Percentiles rank a stretch among this genome's conserved stretches.
Conservation (phyloP, 2,329 filamentous ascomycete species). For the Myotisia sp. region DNA sequence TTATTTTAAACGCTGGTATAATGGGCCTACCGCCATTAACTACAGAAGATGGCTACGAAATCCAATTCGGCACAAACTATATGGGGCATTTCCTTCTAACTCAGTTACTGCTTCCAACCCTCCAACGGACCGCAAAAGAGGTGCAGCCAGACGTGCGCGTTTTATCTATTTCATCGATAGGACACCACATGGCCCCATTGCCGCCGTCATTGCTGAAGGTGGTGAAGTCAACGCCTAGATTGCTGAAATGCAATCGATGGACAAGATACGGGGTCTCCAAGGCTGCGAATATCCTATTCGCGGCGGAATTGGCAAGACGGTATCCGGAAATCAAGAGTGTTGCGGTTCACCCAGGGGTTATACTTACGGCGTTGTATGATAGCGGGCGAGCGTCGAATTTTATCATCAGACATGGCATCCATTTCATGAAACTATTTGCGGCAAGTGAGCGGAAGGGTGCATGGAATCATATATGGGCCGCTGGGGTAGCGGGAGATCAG, state of each 20-base stretch:
- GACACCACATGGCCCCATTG: slow-evolving; percentile 21
- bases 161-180: slow-evolving; percentile 26
- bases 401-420: slow-evolving; percentile 15
- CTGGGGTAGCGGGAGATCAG: slow-evolving; percentile 19
- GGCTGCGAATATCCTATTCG: slow-evolving; percentile 36
- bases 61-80: slow-evolving; percentile 36
- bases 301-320: slow-evolving; percentile 25
- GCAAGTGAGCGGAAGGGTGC: slow-evolving; percentile 22
- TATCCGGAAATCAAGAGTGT: slow-evolving; percentile 32
- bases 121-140: slow-evolving; percentile 23
- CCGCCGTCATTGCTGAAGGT: slow-evolving; percentile 15
- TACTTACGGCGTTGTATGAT: slow-evolving; percentile 28
- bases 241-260: slow-evolving; percentile 27
- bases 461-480: slow-evolving; percentile 31
- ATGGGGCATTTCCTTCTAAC: slow-evolving; percentile 34
- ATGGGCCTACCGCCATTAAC: slow-evolving; percentile 28
- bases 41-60: slow-evolving; percentile 31
- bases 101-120: slow-evolving; percentile 29
- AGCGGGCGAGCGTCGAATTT: slow-evolving; percentile 17
- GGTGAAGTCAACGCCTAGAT: slow-evolving; percentile 24
- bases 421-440: slow-evolving; percentile 17
- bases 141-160: slow-evolving; percentile 22
- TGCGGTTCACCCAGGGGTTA: slow-evolving; percentile 37
- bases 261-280: slow-evolving; percentile 39
- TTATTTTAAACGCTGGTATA: slow-evolving; percentile 36